These are phyloP conservation scores for Tetradesmus lagerheimii DNA, from an alignment of 139 green algal species.

Conservation along the genomic window DNA sequence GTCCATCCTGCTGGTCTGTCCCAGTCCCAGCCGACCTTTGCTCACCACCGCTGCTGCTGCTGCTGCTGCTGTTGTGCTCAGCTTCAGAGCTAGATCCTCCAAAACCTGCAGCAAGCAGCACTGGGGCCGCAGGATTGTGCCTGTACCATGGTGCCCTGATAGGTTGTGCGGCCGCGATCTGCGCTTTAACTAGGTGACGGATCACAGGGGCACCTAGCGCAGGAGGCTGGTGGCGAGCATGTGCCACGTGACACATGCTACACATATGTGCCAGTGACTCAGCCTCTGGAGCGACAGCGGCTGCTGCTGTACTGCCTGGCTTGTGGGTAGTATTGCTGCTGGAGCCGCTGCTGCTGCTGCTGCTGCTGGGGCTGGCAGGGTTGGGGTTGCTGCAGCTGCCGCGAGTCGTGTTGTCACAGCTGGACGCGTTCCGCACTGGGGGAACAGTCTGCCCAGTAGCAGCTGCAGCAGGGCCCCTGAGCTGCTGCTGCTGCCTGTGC, in stretches of 20 bases:
- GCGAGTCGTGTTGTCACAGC: no score
- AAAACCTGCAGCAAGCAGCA: not conserved
- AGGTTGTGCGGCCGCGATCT: constrained; percentile 12
- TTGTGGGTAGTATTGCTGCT: not conserved
- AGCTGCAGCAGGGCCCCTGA: not conserved
- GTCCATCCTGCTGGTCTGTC: not conserved
- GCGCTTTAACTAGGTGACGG: constrained; percentile 4
- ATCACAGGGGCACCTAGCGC: not conserved
- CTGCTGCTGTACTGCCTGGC: constrained; percentile 1
- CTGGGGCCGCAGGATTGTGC: not conserved
- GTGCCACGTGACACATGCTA: constrained; percentile 13
- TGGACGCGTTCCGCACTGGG: no score
- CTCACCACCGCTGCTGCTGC: not conserved
- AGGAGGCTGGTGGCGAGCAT: constrained; percentile 2
- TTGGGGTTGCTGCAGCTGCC: no score
- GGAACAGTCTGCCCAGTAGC: not conserved
- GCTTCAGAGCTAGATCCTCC: not conserved
- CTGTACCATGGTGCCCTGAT: constrained; percentile 35
- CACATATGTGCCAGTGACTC: constrained; percentile 11
- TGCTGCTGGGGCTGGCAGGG: not conserved
- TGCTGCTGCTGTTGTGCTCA: not conserved
- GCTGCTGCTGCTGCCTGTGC: constrained; percentile 10
- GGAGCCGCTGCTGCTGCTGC: not conserved
- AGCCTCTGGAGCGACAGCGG: not conserved
- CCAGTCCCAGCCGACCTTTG: not conserved